A percentile compares a stretch with the other conserved stretches of the same genome.
Evolutionary conservation across 2,329 filamentous ascomycete genomes (phyloP).

Genomic region (Colletotrichum siamense): DNA sequence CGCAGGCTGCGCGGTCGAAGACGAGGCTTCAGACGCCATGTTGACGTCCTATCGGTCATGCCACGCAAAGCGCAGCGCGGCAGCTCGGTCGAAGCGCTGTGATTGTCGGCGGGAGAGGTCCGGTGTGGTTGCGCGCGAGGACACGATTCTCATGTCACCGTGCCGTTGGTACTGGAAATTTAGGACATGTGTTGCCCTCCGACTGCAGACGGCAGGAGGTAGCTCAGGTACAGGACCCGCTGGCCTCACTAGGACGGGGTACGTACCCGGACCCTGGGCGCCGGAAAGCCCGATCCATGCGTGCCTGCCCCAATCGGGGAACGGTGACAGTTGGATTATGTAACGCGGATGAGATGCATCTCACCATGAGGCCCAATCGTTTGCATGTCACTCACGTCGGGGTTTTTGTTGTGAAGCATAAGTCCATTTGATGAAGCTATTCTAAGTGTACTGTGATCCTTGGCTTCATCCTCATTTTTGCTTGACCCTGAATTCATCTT

Average conservation of each 20-base stretch:
- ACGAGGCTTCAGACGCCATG: slow-evolving; percentile 44
- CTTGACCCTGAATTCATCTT: not conserved
- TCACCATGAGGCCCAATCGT: not conserved
- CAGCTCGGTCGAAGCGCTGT: not conserved
- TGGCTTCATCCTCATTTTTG: not conserved
- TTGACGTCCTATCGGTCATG: slow-evolving; percentile 22
- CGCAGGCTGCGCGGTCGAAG: slow-evolving; percentile 31
- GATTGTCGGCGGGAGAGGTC: not conserved
- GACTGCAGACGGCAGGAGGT: slow-evolving; percentile 2
- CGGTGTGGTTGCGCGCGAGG: not conserved
- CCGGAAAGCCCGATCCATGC: slow-evolving; percentile 13
- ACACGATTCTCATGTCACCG: slow-evolving; percentile 16
- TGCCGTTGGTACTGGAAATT: slow-evolving; percentile 8
- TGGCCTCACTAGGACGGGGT: slow-evolving; percentile 11
- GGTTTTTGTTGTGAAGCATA: not conserved
- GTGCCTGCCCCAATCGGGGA: slow-evolving; percentile 9
- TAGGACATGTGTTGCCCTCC: slow-evolving; percentile 19
- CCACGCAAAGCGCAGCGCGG: slow-evolving; percentile 19
- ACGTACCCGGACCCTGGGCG: slow-evolving; percentile 7
- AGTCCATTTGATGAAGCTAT: not conserved
- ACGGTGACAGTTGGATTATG: not conserved
- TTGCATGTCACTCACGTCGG: not conserved
- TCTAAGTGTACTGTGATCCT: not conserved
- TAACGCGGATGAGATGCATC: not conserved
- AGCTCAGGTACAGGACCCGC: slow-evolving; percentile 15